Conservation (phyloP, 257 asterid species). For the Nicotiana tabacum region DNA sequence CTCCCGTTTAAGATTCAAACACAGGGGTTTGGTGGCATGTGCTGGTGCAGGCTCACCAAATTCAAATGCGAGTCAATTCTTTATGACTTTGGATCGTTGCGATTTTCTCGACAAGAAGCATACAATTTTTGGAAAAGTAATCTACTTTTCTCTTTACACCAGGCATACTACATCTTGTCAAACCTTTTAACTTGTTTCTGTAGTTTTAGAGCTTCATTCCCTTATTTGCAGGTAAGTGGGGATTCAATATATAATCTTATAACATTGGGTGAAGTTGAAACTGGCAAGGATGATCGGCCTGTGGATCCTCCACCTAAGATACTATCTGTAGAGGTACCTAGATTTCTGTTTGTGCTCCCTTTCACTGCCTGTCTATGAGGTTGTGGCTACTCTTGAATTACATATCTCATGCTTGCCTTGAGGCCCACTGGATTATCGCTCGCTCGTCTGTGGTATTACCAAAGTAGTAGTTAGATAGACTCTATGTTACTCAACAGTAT, state of each 20-base stretch:
- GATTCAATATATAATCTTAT: slow-evolving; percentile 83
- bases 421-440: not conserved
- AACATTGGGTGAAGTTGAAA: slow-evolving; percentile 76
- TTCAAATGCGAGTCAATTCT: slow-evolving; percentile 93
- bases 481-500: not conserved
- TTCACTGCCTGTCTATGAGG: not conserved
- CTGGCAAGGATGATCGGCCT: slow-evolving; percentile 77
- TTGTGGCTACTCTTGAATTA: not conserved
- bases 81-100: slow-evolving; percentile 75
- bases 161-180: not conserved
- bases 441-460: not conserved
- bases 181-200: slow-evolving; percentile 11
- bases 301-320: slow-evolving; percentile 82
- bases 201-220: slow-evolving; percentile 13
- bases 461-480: not conserved
- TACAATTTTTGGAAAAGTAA: slow-evolving; percentile 93
- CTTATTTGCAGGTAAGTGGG: slow-evolving; percentile 66
- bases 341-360: slow-evolving; percentile 16
- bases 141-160: slow-evolving; percentile 7
- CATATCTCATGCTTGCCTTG: not conserved
- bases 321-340: slow-evolving; percentile 77
- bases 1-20: slow-evolving; percentile 94
- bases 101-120: slow-evolving; percentile 95
- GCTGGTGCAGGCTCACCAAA: slow-evolving; percentile 85
- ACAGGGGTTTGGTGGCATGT: slow-evolving; percentile 95